Evolutionary conservation across 2,329 filamentous ascomycete genomes (phyloP).

Genomic region (Ascochyta fabae): DNA sequence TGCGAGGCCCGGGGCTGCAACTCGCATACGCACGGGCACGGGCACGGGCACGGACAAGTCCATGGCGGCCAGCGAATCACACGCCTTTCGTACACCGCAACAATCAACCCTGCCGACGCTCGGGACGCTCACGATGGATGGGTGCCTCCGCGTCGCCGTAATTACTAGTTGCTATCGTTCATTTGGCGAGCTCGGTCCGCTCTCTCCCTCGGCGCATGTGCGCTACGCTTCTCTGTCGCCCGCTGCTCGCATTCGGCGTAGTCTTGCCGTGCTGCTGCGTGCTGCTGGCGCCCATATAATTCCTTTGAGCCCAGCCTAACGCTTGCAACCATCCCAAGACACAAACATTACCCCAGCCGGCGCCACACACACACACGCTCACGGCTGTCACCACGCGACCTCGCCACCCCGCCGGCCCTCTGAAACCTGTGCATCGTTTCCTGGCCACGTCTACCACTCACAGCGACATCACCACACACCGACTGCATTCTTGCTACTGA

Average conservation of each 20-base stretch:
- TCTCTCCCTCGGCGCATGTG: slow-evolving; percentile 24
- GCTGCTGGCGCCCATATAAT: slow-evolving; percentile 26
- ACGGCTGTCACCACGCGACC: slow-evolving; percentile 29
- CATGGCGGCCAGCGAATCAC: slow-evolving; percentile 2
- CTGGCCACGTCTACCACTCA: slow-evolving; percentile 21
- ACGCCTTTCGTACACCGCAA: slow-evolving; percentile 7
- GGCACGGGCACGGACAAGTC: not conserved
- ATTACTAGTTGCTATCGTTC: slow-evolving; percentile 26
- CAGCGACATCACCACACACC: slow-evolving; percentile 13
- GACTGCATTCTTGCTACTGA: not conserved
- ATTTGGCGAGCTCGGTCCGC: slow-evolving; percentile 35
- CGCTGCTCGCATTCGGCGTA: slow-evolving; percentile 15
- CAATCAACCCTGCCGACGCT: not conserved
- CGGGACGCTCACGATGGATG: slow-evolving; percentile 16
- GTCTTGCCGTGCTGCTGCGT: slow-evolving; percentile 15
- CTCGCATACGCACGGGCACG: not conserved
- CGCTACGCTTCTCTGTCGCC: slow-evolving; percentile 11
- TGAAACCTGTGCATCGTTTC: slow-evolving; percentile 31
- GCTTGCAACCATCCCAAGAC: slow-evolving; percentile 24
- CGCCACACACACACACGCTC: slow-evolving; percentile 15
- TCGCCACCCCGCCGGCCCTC: slow-evolving; percentile 23
- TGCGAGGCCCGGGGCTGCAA: too few relatives aligned
- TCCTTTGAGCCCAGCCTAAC: slow-evolving; percentile 24
- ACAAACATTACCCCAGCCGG: slow-evolving; percentile 4
- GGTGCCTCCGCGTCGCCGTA: slow-evolving; percentile 12